Conservation (phyloP, 768 basidiomycete species). For the Mycena belliarum region DNA sequence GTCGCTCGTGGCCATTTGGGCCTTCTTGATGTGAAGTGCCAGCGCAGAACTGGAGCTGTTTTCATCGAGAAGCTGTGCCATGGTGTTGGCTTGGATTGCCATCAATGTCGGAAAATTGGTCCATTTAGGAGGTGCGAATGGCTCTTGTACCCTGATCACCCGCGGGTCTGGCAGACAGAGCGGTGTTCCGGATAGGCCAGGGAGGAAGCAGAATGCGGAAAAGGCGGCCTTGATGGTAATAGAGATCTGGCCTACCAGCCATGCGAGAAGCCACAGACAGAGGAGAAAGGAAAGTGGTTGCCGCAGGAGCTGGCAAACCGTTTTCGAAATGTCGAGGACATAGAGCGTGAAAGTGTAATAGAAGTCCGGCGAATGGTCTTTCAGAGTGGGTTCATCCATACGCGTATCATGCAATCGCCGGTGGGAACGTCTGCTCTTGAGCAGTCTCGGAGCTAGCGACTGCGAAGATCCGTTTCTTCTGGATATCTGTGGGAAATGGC, state of each 20-base stretch:
- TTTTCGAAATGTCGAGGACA: constrained; percentile 46
- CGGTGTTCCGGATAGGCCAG: constrained; percentile 50
- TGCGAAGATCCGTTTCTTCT: no score
- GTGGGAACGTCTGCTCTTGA: no score
- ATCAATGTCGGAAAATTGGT: constrained; percentile 65
- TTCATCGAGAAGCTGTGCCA: constrained; percentile 64
- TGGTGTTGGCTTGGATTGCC: constrained; percentile 58
- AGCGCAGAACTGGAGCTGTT: constrained; percentile 58
- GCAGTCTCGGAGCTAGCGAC: no score
- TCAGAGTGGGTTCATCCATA: no score
- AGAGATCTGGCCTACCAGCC: constrained; percentile 43
- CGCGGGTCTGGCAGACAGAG: constrained; percentile 39
- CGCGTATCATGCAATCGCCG: no score
- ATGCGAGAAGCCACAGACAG: constrained; percentile 50
- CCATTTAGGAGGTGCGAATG: constrained; percentile 35
- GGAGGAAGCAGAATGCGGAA: constrained; percentile 62
- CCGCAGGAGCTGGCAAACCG: constrained; percentile 51
- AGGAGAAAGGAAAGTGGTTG: constrained; percentile 57
- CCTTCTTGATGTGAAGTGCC: constrained; percentile 70
- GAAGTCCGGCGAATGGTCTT: no score
- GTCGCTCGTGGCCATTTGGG: constrained; percentile 76
- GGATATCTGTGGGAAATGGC: no score
- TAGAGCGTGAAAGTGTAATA: no score
- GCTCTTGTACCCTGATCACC: background rate
- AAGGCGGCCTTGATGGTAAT: constrained; percentile 46